Evolutionary conservation across 352 stramenopile species (phyloP).

Genomic region (Bremia lactucae): DNA sequence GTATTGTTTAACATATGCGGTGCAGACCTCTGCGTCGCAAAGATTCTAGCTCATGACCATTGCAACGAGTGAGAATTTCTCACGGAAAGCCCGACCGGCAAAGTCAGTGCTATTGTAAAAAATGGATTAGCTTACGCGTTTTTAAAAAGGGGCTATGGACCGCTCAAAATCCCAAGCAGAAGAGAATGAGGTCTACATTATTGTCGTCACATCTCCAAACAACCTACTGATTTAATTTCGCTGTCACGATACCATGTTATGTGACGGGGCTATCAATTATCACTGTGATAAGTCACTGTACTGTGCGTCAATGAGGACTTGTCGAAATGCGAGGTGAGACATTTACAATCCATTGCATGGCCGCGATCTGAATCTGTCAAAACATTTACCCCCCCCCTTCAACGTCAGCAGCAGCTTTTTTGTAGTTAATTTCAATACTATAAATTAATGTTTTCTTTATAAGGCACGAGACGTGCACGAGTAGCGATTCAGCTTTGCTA

Average conservation of each 20-base stretch:
- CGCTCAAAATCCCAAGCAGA: conserved; percentile 13
- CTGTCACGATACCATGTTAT: conserved; percentile 68
- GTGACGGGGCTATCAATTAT: conserved; percentile 53
- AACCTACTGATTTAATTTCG: conserved; percentile 44
- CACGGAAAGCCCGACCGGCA: conserved; percentile 37
- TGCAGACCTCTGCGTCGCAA: conserved; percentile 25
- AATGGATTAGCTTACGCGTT: conserved; percentile 65
- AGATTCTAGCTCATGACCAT: conserved; percentile 55
- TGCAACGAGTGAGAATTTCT: conserved; percentile 59
- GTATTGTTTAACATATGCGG: conserved; percentile 74
- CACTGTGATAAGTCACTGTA: conserved; percentile 34
- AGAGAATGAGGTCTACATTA: conserved; percentile 35
- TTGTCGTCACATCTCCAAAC: conserved; percentile 57
- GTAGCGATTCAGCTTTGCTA: conserved; percentile 35
- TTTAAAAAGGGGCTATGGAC: conserved; percentile 35
- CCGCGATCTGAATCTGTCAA: conserved; percentile 63
- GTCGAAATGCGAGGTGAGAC: conserved; percentile 49
- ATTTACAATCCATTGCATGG: conserved; percentile 54
- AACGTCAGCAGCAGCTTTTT: neutral
- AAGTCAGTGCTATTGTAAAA: conserved; percentile 50
- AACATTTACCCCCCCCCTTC: conserved; percentile 16
- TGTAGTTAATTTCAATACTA: conserved; percentile 1
- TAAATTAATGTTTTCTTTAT: neutral
- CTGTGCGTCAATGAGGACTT: conserved; percentile 32
- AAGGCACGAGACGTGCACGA: conserved; percentile 37